A percentile compares a stretch with the other conserved stretches of the same genome.
Evolutionary conservation across 768 basidiomycete genomes (phyloP).

Genomic region (Boletus rufocinnamomeus): DNA sequence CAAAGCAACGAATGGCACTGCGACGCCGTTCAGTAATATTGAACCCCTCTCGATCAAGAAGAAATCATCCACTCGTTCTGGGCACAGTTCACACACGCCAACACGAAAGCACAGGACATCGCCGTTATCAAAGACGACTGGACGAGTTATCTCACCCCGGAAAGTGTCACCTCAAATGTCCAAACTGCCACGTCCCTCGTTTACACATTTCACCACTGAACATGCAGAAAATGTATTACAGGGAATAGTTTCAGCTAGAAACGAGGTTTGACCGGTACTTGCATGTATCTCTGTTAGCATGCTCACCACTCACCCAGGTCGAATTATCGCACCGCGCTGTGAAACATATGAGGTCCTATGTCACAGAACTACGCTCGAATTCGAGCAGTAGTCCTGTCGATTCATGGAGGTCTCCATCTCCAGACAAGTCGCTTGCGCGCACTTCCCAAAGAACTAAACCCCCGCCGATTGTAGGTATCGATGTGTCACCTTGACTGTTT

Average conservation of each 20-base stretch:
- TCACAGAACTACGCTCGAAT: constrained; percentile 43
- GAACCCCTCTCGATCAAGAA: constrained; percentile 87
- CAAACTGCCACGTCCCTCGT: constrained; percentile 34
- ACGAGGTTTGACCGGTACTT: constrained; percentile 52
- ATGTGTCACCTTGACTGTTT: constrained; percentile 5
- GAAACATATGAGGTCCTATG: constrained; percentile 74
- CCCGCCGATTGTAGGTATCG: constrained; percentile 43
- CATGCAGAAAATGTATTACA: constrained; percentile 49
- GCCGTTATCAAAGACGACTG: constrained; percentile 50
- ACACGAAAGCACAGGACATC: constrained; percentile 46
- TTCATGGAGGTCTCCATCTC: constrained; percentile 54
- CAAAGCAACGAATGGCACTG: constrained; percentile 37
- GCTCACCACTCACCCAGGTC: constrained; percentile 46
- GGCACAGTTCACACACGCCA: constrained; percentile 40
- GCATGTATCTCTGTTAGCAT: neutral
- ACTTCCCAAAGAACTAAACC: constrained; percentile 46
- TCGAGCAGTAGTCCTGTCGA: constrained; percentile 28
- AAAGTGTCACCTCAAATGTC: constrained; percentile 55
- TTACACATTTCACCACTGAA: constrained; percentile 36
- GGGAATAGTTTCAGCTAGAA: constrained; percentile 54
- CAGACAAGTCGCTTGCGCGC: constrained; percentile 51
- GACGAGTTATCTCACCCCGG: constrained; percentile 50
- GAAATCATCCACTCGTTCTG: constrained; percentile 63
- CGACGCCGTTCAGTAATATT: constrained; percentile 46
- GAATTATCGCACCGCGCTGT: constrained; percentile 68